A percentile compares a stretch with the other conserved stretches of the same genome.
phyloP scores from a whole-genome alignment of 2,329 filamentous ascomycete genomes.

The Fusarium sp. region DNA sequence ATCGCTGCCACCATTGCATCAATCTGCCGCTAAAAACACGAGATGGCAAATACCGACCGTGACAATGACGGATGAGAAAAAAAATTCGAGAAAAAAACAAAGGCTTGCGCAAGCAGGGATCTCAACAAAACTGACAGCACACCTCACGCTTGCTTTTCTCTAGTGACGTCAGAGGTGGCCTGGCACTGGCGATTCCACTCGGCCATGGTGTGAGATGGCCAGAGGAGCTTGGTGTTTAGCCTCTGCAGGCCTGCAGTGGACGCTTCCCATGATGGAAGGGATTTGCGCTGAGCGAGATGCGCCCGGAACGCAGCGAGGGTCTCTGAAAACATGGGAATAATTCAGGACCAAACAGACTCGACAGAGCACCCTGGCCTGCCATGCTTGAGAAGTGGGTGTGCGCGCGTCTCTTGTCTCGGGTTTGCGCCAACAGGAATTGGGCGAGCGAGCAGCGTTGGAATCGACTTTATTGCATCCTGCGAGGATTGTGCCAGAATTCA shows the following conservation, averaged over 20 bases:
- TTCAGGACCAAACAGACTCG: background rate
- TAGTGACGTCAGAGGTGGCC: constrained; percentile 44
- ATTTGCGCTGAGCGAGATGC: constrained; percentile 22
- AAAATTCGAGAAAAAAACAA: constrained; percentile 7
- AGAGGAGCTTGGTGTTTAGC: constrained; percentile 23
- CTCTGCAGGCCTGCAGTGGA: constrained; percentile 25
- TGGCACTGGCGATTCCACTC: constrained; percentile 20
- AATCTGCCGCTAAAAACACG: constrained; percentile 17
- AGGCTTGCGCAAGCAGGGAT: constrained; percentile 25
- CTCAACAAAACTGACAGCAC: constrained; percentile 21
- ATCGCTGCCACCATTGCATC: constrained; percentile 7
- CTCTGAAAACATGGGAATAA: background rate
- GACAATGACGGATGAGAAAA: constrained; percentile 11
- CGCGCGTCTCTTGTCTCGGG: constrained; percentile 34
- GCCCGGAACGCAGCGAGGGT: constrained; percentile 10
- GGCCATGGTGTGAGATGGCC: constrained; percentile 16
- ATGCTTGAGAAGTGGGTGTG: constrained; percentile 26
- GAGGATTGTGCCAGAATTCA: background rate
- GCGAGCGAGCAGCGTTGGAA: constrained; percentile 21
- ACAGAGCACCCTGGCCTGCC: constrained; percentile 16
- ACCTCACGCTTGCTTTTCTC: constrained; percentile 25
- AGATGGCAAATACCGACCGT: constrained; percentile 18
- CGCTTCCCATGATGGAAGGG: constrained; percentile 28
- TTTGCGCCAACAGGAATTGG: constrained; percentile 18
- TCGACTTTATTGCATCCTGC: constrained; percentile 7